These are phyloP conservation scores for Ambrosiella xylebori DNA, from an alignment of 2,329 filamentous ascomycete genomes.

Conservation along the genomic window DNA sequence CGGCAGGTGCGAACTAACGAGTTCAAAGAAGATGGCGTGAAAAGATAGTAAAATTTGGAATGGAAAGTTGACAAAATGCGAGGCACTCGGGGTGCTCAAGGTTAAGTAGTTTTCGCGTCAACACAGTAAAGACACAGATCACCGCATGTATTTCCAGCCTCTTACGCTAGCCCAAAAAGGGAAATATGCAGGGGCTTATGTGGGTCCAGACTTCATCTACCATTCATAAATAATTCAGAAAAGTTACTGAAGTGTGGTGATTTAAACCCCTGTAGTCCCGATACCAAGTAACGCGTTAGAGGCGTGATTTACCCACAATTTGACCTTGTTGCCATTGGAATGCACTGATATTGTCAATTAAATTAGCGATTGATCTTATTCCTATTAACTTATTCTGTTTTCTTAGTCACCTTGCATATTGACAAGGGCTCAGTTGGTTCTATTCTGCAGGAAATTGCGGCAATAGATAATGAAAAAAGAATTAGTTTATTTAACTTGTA, in stretches of 20 bases:
- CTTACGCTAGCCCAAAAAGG: slow-evolving; percentile 15
- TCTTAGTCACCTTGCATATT: slow-evolving; percentile 5
- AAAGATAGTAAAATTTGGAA: slow-evolving; percentile 3
- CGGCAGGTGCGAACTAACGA: slow-evolving; percentile 1
- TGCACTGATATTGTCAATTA: no score
- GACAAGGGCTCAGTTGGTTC: neutral
- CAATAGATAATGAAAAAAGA: no score
- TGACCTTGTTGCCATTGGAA: no score
- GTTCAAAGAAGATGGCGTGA: neutral
- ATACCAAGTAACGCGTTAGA: neutral
- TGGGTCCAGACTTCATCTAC: slow-evolving; percentile 7
- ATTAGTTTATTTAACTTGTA: no score
- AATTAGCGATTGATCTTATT: no score
- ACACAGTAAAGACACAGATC: slow-evolving; percentile 31
- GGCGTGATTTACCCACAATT: neutral
- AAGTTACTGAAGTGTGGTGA: neutral
- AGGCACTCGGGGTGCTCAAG: slow-evolving; percentile 26
- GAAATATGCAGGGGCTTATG: slow-evolving; percentile 15
- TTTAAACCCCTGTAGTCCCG: slow-evolving; percentile 2
- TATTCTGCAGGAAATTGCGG: neutral
- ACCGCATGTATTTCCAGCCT: slow-evolving; percentile 17
- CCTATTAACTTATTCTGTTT: neutral
- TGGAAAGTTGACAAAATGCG: slow-evolving; percentile 18
- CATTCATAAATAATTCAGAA: slow-evolving; percentile 8
- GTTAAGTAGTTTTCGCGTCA: slow-evolving; percentile 41